Base-by-base conservation (phyloP, 768 basidiomycete species). In the Thelephora aurantiotincta region DNA sequence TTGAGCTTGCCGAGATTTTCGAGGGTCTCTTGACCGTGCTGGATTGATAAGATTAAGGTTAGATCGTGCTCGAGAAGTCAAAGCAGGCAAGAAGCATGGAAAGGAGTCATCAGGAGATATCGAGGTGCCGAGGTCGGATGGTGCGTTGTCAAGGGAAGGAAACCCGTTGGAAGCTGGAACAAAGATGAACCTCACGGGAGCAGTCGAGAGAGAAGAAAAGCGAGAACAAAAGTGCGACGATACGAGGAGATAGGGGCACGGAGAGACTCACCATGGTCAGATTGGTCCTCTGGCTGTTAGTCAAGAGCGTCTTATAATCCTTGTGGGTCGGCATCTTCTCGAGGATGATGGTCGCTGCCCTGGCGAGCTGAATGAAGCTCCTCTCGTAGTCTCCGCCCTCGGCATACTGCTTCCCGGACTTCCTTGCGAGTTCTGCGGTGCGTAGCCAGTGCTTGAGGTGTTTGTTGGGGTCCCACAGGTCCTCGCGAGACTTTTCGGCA, bases 11-110 rank as follows among this genome's bases (percentile, higher is more conserved):
- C 67, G 30, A 90, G 73, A 52, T 69, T 70, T 50, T 75, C 71
- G 41, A 89, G 71, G 45, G 88, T 82, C 48, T 83, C 74, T 57
- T 84, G 77, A 14, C 84, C 84, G 47, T 85, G 82, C 82, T 85
- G 23, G 46, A 11, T 22, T 9, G n/a, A 18, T 12, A 22, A 37
- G 44, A 13, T 49, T 12, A 16, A 34, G 6, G 35, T 34, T 42
- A 42, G 42, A 35, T 19, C 14, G 34, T n/a, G 48, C 26, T 22
- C 30, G 37, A 43, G 18, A 30, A 14, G 5, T 30, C 13, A 19
- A 33, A 33, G 33, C 33, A 5, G 42, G 18, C 35, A 22, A 47
- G 46, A 44, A n/a, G 19, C 2, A 3, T 30, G 7, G 26, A 33
- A 22, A 16, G 3, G 14, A 34, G 34, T 34, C 20, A 16, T 22